phyloP scores from a whole-genome alignment of 495 filamentous ascomycete genomes.

The Rhizodiscina lignyota region DNA sequence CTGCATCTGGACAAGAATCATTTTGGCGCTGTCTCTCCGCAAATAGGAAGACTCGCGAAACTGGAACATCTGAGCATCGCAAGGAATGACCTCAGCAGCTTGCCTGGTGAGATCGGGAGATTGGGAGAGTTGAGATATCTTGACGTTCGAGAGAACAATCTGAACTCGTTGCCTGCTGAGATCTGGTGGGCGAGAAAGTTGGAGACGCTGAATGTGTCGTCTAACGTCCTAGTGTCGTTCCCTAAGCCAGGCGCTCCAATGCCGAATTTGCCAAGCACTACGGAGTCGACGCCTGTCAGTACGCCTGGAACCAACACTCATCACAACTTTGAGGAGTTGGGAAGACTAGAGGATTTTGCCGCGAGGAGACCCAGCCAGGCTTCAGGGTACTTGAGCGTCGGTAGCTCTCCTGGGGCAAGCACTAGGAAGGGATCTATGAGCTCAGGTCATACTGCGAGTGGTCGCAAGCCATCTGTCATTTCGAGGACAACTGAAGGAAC shows the following conservation, averaged over 20 bases:
- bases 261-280: constrained; percentile 7
- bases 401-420: constrained; percentile 44
- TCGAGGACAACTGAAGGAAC: constrained; percentile 47
- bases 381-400: constrained; percentile 59
- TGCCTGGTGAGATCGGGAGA: constrained; percentile 75
- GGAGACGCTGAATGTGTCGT: constrained; percentile 86
- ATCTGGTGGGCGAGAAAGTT: constrained; percentile 82
- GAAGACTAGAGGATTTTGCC: constrained; percentile 43
- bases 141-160: constrained; percentile 81
- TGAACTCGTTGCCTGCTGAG: constrained; percentile 73
- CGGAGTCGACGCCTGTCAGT: constrained; percentile 27
- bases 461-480: constrained; percentile 69
- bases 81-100: constrained; percentile 65
- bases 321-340: constrained; percentile 65
- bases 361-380: constrained; percentile 69
- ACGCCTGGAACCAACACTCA: constrained; percentile 31
- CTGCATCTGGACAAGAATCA: constrained; percentile 90
- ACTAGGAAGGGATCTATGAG: constrained; percentile 65
- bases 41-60: constrained; percentile 67
- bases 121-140: constrained; percentile 68
- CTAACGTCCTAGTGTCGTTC: constrained; percentile 78
- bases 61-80: constrained; percentile 89
- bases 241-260: constrained; percentile 43
- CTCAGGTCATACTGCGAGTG: constrained; percentile 56
- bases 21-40: constrained; percentile 68